These are phyloP conservation scores for Tetrapisispora phaffii DNA, from an alignment of 805 yeast species.

Conservation along the genomic window DNA sequence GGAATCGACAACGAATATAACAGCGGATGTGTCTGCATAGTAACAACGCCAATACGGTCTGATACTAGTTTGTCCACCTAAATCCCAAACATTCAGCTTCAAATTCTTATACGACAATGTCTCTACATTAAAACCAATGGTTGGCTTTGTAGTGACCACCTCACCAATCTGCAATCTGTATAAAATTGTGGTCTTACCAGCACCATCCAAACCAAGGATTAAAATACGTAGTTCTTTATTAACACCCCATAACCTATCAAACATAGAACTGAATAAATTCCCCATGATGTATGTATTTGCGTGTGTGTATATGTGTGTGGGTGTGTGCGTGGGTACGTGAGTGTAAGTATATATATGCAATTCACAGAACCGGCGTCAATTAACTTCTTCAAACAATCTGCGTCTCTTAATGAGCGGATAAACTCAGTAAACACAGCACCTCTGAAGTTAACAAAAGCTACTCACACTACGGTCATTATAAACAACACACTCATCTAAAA, in stretches of 20 bases:
- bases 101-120: constrained; percentile 80
- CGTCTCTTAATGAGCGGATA: too few relatives aligned
- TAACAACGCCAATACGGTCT: constrained; percentile 97
- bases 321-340: too few relatives aligned
- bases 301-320: too few relatives aligned
- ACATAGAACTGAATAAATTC: constrained; percentile 77
- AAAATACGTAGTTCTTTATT: constrained; percentile 83
- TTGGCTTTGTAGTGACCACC: constrained; percentile 65
- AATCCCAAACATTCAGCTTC: constrained; percentile 92
- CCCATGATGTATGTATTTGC: constrained; percentile 64
- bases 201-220: constrained; percentile 90
- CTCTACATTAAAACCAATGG: constrained; percentile 94
- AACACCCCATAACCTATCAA: constrained; percentile 80
- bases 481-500: too few relatives aligned
- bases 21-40: constrained; percentile 91
- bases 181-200: constrained; percentile 91
- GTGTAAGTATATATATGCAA: too few relatives aligned
- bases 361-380: neutral
- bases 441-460: too few relatives aligned
- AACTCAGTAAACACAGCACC: too few relatives aligned
- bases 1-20: constrained; percentile 90
- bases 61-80: constrained; percentile 93
- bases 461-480: too few relatives aligned
- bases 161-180: constrained; percentile 83
- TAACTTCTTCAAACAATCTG: neutral